Conservation (phyloP, 129 eudicot species). For the Lonicera japonica region DNA sequence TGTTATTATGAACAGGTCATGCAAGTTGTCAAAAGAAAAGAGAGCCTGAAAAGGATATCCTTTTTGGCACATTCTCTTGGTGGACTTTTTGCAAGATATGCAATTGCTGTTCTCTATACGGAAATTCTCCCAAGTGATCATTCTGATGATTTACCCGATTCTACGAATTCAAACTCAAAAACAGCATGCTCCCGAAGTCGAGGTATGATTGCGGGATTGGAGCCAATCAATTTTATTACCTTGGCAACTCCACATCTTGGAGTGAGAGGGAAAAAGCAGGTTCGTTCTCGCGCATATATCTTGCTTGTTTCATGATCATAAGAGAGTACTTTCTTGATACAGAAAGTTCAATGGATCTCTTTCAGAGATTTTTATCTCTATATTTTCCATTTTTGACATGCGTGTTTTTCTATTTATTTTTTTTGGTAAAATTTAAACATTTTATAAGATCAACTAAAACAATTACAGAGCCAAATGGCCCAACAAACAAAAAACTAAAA, state of each 20-base stretch:
- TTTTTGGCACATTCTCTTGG: conserved; percentile 97
- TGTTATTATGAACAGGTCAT: conserved; percentile 46
- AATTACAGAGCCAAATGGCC: no score
- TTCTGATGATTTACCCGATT: conserved; percentile 17
- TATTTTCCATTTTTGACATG: no score
- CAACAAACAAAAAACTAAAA: no score
- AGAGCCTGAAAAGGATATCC: conserved; percentile 67
- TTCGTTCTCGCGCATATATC: conserved; percentile 9
- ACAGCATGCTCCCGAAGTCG: conserved; percentile 12
- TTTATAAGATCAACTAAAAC: no score
- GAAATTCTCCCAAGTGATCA: conserved; percentile 15
- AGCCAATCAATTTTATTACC: conserved; percentile 82
- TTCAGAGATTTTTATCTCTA: no score
- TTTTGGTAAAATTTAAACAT: no score
- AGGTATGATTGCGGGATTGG: conserved; percentile 79
- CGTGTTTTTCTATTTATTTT: no score
- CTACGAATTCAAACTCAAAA: conserved; percentile 16
- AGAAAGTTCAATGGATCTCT: no score
- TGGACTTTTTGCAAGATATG: conserved; percentile 89
- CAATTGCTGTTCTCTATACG: conserved; percentile 56
- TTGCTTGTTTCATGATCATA: neutral
- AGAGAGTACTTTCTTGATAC: no score
- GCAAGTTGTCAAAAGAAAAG: conserved; percentile 65
- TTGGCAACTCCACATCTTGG: conserved; percentile 98
- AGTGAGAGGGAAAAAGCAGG: conserved; percentile 98